These are phyloP conservation scores for Lachnellula subtilissima DNA, from an alignment of 2,329 filamentous ascomycete genomes.

Conservation along the genomic window DNA sequence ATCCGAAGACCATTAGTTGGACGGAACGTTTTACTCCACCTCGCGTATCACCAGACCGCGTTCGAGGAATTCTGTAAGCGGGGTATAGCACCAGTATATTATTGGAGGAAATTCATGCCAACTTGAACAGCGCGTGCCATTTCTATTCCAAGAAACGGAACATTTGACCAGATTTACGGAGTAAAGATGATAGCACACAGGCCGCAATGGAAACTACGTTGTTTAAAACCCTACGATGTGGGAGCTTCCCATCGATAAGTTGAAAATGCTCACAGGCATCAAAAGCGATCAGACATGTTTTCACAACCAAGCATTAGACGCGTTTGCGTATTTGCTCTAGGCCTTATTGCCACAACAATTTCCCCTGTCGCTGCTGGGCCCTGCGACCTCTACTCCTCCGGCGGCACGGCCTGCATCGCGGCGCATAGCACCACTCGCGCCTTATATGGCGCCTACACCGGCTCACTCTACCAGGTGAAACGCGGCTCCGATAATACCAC, in stretches of 20 bases:
- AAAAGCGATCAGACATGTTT: conserved; percentile 29
- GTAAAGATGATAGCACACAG: conserved; percentile 8
- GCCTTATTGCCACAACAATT: conserved; percentile 31
- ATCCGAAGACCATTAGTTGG: neutral
- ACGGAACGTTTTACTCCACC: conserved; percentile 11
- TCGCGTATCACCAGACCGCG: neutral
- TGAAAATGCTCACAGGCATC: neutral
- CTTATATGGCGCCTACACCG: conserved; percentile 49
- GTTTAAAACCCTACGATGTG: neutral
- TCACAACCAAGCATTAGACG: conserved; percentile 28
- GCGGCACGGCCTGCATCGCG: conserved; percentile 57
- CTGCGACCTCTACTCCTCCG: conserved; percentile 57
- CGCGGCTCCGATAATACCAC: conserved; percentile 45
- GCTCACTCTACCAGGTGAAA: conserved; percentile 55
- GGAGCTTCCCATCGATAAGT: neutral
- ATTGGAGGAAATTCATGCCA: conserved; percentile 16
- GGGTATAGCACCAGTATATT: conserved; percentile 3
- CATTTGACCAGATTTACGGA: conserved; percentile 6
- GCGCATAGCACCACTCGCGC: conserved; percentile 63
- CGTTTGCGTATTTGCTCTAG: conserved; percentile 21
- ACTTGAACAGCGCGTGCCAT: neutral
- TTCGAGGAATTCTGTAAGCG: neutral
- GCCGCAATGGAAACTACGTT: neutral
- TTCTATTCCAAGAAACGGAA: conserved; percentile 6
- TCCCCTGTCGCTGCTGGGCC: conserved; percentile 48